Base-by-base conservation (phyloP, 148 eudicot species). In the Vaccinium macrocarpon region DNA sequence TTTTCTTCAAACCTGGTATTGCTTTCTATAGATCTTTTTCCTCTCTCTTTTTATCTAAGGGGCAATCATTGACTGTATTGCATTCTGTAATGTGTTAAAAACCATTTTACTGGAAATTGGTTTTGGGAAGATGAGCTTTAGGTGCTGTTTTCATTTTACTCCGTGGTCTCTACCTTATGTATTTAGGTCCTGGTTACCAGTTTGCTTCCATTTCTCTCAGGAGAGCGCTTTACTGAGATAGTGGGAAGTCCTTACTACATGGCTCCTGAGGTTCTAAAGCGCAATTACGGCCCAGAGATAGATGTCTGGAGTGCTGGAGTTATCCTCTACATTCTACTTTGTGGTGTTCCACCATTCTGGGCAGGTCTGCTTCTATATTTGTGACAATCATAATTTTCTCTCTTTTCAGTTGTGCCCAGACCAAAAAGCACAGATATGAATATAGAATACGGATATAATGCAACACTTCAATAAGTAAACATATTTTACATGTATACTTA, bases 281-380 rank as follows among this genome's bases (percentile, higher is more conserved):
- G 93, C 81, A 87, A 91, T 82, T 91, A 91, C 81, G 93, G 93
- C 49, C 93, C 93, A 23, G 91, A 91, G 76, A 84, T 90, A 71
- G 93, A 91, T 85, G 89, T 91, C 42, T 91, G 93, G 93, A 91
- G 93, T 91, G 93, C 93, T 88, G 93, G 93, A 25, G 93, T 91
- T 79, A 91, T 91, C 77, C 88, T 91, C 79, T 91, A 89, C 85
- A 91, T 91, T 85, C 91, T 91, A 53, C 93, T 91, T 29, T 91
- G 93, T 82, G 93, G 93, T 79, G 91, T 89, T 89, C 93, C 93
- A 29, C 93, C 93, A 78, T 91, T 91, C 85, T 91, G 91, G 93
- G 93, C 93, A 86, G 93, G 93, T 91, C 55, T 86, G 84, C 11
- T 84, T 77, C 59, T 14, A 19, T 46, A 16, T 55, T 76, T 82